A percentile compares a stretch with the other conserved stretches of the same genome.
These are phyloP conservation scores for Pichia sp. DNA, from an alignment of 1,139 yeast species.

Conservation along the genomic window DNA sequence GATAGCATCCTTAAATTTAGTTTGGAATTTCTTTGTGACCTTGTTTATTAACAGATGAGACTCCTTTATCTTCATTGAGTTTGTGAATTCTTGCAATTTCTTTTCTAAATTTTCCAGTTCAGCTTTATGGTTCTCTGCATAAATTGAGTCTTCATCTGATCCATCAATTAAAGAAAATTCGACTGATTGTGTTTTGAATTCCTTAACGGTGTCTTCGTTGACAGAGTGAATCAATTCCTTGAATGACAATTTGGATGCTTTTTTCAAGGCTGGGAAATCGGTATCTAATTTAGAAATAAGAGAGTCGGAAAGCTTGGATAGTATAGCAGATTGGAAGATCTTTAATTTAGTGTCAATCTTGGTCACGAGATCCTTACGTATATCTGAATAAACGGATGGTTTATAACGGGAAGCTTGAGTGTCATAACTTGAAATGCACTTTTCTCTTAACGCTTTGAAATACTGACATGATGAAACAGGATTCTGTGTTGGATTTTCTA, in stretches of 20 bases:
- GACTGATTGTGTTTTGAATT: background rate
- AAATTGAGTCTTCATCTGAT: background rate
- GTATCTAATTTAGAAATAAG: slow-evolving; percentile 27
- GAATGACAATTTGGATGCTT: slow-evolving; percentile 1
- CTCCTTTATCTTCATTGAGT: slow-evolving; percentile 43
- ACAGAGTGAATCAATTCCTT: slow-evolving; percentile 1
- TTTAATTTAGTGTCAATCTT: slow-evolving; percentile 46
- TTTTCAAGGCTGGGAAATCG: slow-evolving; percentile 5
- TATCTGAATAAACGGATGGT: slow-evolving; percentile 60
- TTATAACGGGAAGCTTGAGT: slow-evolving; percentile 72
- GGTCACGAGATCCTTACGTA: slow-evolving; percentile 46
- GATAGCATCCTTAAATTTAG: slow-evolving; percentile 41
- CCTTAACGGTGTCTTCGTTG: background rate
- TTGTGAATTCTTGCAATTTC: slow-evolving; percentile 30
- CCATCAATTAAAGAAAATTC: slow-evolving; percentile 4
- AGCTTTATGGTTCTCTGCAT: background rate
- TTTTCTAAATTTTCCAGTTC: slow-evolving; percentile 18
- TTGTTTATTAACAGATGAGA: slow-evolving; percentile 39
- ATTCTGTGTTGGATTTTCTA: slow-evolving; percentile 26
- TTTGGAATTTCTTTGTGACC: slow-evolving; percentile 40
- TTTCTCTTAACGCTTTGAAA: slow-evolving; percentile 42
- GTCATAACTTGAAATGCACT: slow-evolving; percentile 57
- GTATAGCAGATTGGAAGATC: slow-evolving; percentile 23
- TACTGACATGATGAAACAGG: slow-evolving; percentile 36
- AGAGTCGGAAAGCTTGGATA: slow-evolving; percentile 29